Base-by-base conservation (phyloP, 441 rosid genomes). In the Populus hybrid region DNA sequence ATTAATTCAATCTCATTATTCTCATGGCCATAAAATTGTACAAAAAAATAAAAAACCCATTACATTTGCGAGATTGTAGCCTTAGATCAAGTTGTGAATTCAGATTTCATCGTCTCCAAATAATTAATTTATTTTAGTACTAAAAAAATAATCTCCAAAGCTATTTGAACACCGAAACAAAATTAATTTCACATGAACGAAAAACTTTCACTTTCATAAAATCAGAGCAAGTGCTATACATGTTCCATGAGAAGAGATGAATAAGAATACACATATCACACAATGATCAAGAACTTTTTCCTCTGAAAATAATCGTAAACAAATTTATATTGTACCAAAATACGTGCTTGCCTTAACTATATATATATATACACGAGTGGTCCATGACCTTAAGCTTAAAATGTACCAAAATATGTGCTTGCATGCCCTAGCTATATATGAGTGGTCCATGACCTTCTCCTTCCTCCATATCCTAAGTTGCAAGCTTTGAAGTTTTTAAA, bases 391-490 rank as follows among this genome's bases (percentile, higher is more conserved):
- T 14, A 14, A 46, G 57, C 57, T 14, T 14, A 46, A 7, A 46
- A 5, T 46, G 6, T 46, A 14, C 18, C 19, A 14, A 38, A 38
- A 3, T 12, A 46, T 14, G 57, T 46, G 57, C 18, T 14, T 30
- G 57, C 18, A 4, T 30, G 32, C 32, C 61, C 61, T 53, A 53
- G 61, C 61, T 30, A 30, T 30, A 3, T 30, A 65, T 42, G 65
- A 67, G 84, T 82, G 84, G 86, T 82, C 84, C 81, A 50, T 19
- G 8, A 19, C 35, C 40, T 63, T 59, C 34, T 42, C 40, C 67
- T 24, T 6, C 75, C 64, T 70, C 34, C 32, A 30, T 30, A 30
- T 30, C 32, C 32, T 30, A 78, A 79, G 73, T 40, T 59, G 76
- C 50, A 74, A 70, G 78, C 72, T 67, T 79, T 75, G 11, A 36